Evolutionary conservation across 169 alveolate species (phyloP).

Genomic region (Amoebophrya sp.): DNA sequence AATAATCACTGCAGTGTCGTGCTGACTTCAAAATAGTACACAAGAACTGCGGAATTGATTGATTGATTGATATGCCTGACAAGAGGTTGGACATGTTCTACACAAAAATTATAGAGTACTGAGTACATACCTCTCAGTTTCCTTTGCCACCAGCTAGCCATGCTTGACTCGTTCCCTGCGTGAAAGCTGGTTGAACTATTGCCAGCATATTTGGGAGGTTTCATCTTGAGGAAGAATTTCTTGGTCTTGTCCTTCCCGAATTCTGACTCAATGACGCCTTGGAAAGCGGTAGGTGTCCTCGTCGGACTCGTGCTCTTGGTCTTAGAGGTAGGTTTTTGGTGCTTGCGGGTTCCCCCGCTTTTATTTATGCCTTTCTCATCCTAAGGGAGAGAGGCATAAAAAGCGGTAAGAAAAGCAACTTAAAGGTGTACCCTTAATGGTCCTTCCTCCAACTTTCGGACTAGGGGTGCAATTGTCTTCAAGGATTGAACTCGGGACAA

Average conservation of each 20-base stretch:
- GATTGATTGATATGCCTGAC: too few species aligned
- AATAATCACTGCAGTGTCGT: too few species aligned
- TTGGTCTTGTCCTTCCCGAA: neutral
- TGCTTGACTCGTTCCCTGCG: neutral
- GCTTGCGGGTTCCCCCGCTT: too few species aligned
- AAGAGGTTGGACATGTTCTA: neutral
- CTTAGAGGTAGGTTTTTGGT: too few species aligned
- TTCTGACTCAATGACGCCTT: neutral
- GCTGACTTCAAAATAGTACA: too few species aligned
- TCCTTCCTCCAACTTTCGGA: neutral
- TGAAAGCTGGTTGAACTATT: neutral
- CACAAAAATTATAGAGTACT: too few species aligned
- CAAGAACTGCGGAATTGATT: too few species aligned
- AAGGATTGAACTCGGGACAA: neutral
- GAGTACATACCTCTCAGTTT: neutral
- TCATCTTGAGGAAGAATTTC: neutral
- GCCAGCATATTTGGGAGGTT: neutral
- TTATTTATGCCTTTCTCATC: too few species aligned
- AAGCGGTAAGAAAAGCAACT: too few species aligned
- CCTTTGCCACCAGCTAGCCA: slow-evolving; percentile 12
- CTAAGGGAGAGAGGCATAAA: too few species aligned
- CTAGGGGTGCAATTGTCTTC: neutral
- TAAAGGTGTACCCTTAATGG: too few species aligned
- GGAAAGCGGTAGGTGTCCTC: neutral
- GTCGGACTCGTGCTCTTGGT: neutral